phyloP scores from a whole-genome alignment of 495 filamentous ascomycete genomes.

The Immersiella caudata region DNA sequence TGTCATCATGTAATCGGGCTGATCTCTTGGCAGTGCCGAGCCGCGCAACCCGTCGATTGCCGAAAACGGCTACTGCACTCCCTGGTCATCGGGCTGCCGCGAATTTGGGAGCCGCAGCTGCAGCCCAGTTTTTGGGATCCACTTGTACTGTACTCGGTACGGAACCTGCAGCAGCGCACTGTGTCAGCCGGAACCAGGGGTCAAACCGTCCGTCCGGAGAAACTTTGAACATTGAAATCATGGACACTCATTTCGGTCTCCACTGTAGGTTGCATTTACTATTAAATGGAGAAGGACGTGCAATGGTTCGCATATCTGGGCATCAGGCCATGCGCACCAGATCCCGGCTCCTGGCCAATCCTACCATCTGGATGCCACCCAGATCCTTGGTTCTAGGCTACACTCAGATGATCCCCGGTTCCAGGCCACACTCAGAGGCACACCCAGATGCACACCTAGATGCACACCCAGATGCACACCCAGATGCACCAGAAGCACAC shows the following conservation, averaged over 20 bases:
- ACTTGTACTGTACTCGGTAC: conserved; percentile 16
- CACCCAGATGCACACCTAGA: no score
- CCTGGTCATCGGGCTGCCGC: background rate
- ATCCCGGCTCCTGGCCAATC: no score
- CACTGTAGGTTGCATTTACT: background rate
- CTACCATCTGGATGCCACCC: no score
- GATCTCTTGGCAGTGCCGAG: conserved; percentile 8
- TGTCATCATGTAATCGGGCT: conserved; percentile 5
- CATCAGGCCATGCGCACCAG: no score
- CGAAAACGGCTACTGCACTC: conserved; percentile 5
- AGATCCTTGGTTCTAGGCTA: no score
- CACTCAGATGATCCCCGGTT: no score
- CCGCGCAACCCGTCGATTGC: conserved; percentile 11
- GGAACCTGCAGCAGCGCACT: conserved; percentile 7
- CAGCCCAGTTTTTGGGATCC: conserved; percentile 14
- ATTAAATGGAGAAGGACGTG: no score
- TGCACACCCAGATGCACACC: no score
- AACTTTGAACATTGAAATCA: conserved; percentile 11
- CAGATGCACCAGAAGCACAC: no score
- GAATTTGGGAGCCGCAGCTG: conserved; percentile 1
- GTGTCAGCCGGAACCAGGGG: conserved; percentile 8
- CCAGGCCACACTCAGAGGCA: no score
- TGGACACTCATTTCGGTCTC: conserved; percentile 14
- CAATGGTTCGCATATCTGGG: no score
- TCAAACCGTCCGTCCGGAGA: background rate